A percentile compares a stretch with the other conserved stretches of the same genome.
Evolutionary conservation across 805 yeast species (phyloP).

Genomic region (Kodamaea fukazawae): DNA sequence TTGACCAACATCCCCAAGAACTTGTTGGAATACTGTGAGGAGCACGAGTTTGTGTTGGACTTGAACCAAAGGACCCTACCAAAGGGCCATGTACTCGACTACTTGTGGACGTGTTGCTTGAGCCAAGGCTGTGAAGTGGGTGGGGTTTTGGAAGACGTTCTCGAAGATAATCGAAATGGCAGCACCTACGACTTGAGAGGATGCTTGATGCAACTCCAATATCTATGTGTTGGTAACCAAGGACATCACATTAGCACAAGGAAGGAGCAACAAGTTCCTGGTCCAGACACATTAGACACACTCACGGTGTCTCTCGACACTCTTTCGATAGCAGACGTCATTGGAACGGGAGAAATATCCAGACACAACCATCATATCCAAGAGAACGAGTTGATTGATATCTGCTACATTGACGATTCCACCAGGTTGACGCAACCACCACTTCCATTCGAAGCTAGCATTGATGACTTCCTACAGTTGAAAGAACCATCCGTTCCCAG

Average conservation of each 20-base stretch:
- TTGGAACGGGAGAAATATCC: slow-evolving; percentile 25
- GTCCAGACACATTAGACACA: neutral
- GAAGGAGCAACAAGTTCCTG: neutral
- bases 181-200: slow-evolving; percentile 45
- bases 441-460: slow-evolving; percentile 39
- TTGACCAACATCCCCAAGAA: slow-evolving; percentile 45
- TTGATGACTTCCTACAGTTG: slow-evolving; percentile 17
- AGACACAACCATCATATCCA: slow-evolving; percentile 22
- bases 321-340: slow-evolving; percentile 29
- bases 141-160: slow-evolving; percentile 26
- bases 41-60: slow-evolving; percentile 39
- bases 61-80: slow-evolving; percentile 21
- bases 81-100: slow-evolving; percentile 24
- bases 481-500: neutral
- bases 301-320: slow-evolving; percentile 19
- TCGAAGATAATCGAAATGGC: slow-evolving; percentile 18
- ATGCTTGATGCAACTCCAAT: slow-evolving; percentile 46
- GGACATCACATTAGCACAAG: neutral
- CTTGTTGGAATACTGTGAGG: slow-evolving; percentile 44
- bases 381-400: slow-evolving; percentile 36
- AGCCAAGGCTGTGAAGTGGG: slow-evolving; percentile 35
- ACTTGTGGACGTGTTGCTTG: slow-evolving; percentile 41
- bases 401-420: slow-evolving; percentile 32
- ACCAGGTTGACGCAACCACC: slow-evolving; percentile 24
- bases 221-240: slow-evolving; percentile 21